Conservation (phyloP, 805 yeast genomes). For the Deakozyma indianensis region DNA sequence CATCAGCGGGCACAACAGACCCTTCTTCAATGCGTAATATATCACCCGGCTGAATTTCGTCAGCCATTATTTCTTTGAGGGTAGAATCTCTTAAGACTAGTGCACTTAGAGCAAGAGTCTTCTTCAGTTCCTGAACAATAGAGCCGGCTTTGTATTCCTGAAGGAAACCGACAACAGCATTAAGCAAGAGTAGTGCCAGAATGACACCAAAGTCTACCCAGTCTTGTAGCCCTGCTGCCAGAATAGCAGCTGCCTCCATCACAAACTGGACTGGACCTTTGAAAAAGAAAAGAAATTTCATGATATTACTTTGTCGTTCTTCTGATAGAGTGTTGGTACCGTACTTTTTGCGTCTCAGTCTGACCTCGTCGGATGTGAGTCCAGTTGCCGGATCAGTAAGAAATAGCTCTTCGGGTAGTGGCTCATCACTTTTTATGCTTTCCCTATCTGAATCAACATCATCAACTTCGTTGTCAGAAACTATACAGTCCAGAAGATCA, state of each 20-base stretch:
- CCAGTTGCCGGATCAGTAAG: slow-evolving; percentile 72
- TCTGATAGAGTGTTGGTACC: slow-evolving; percentile 88
- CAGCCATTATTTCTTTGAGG: slow-evolving; percentile 59
- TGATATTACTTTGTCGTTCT: slow-evolving; percentile 63
- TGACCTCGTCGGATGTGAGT: slow-evolving; percentile 63
- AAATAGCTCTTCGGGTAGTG: slow-evolving; percentile 74
- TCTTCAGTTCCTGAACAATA: slow-evolving; percentile 90
- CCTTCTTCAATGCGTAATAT: slow-evolving; percentile 86
- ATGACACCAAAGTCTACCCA: slow-evolving; percentile 99
- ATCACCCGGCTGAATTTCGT: slow-evolving; percentile 92
- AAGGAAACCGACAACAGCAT: slow-evolving; percentile 89
- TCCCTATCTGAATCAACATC: slow-evolving; percentile 25
- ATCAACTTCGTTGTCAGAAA: slow-evolving; percentile 38
- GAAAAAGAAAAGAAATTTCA: slow-evolving; percentile 76
- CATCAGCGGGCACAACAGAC: slow-evolving; percentile 85
- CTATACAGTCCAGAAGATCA: too few relatives aligned
- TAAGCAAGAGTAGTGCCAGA: slow-evolving; percentile 69
- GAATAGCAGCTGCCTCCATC: slow-evolving; percentile 90
- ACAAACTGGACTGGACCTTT: slow-evolving; percentile 95
- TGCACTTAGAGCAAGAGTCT: slow-evolving; percentile 86
- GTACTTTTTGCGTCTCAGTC: slow-evolving; percentile 74
- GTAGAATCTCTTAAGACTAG: slow-evolving; percentile 72
- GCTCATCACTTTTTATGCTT: slow-evolving; percentile 27
- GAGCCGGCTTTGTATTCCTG: slow-evolving; percentile 98
- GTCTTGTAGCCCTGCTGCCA: slow-evolving; percentile 93